Percentiles rank a stretch among this genome's conserved stretches.
Conservation (phyloP, 2,329 filamentous ascomycete species). For the Grosmannia penicillata region DNA sequence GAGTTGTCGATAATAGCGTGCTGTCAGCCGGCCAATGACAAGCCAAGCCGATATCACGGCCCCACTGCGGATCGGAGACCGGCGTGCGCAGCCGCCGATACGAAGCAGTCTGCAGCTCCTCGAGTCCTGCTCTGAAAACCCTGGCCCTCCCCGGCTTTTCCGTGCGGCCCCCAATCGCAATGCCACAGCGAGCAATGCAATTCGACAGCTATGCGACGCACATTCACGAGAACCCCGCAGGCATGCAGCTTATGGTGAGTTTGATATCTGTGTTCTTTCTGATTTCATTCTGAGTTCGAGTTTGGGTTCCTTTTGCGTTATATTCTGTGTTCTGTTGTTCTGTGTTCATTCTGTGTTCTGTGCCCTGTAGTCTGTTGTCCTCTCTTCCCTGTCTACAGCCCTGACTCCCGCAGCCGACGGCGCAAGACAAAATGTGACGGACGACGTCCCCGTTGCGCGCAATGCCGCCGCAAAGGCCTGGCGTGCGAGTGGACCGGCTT, state of each 20-base stretch:
- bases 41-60: too few relatives aligned
- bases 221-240: conserved; percentile 6
- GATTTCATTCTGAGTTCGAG: background rate
- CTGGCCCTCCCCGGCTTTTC: too few relatives aligned
- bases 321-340: background rate
- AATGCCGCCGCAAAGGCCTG: background rate
- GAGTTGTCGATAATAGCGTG: too few relatives aligned
- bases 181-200: too few relatives aligned
- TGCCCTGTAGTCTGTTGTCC: background rate
- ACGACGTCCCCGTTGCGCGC: background rate
- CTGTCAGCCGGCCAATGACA: too few relatives aligned
- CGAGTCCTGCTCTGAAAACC: too few relatives aligned
- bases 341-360: background rate
- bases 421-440: conserved; percentile 9
- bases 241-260: conserved; percentile 4
- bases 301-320: background rate
- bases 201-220: conserved; percentile 4
- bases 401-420: conserved; percentile 3
- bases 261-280: background rate
- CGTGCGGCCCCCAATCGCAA: too few relatives aligned
- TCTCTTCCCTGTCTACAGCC: background rate
- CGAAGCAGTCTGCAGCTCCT: too few relatives aligned
- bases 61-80: too few relatives aligned
- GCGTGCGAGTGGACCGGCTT: conserved; percentile 3
- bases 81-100: too few relatives aligned